Conservation (phyloP, 2,329 filamentous ascomycete genomes). For the Blastomyces percursus region DNA sequence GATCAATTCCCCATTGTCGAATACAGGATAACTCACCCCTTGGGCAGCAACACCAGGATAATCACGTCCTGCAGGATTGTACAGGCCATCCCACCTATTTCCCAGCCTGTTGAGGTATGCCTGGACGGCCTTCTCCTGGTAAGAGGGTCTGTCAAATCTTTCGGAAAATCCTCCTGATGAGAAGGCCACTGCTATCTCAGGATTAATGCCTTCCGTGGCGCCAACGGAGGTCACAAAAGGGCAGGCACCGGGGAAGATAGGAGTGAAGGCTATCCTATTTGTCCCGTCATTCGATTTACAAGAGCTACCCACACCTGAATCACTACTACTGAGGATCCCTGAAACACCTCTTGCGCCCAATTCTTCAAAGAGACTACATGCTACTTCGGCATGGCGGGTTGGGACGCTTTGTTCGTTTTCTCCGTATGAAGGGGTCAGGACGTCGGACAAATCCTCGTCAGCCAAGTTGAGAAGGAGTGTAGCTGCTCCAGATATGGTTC, state of each 20-base stretch:
- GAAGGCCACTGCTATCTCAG: conserved; percentile 40
- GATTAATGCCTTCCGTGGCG: conserved; percentile 43
- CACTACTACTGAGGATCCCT: conserved; percentile 55
- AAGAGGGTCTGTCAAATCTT: conserved; percentile 38
- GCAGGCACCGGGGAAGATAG: conserved; percentile 47
- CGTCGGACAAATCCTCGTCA: conserved; percentile 47
- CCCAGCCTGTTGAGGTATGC: conserved; percentile 34
- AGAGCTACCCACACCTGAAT: conserved; percentile 47
- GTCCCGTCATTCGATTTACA: conserved; percentile 48
- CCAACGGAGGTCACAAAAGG: conserved; percentile 55
- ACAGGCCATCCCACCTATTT: conserved; percentile 36
- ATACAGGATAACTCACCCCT: conserved; percentile 32
- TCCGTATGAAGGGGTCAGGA: conserved; percentile 60
- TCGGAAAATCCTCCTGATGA: conserved; percentile 42
- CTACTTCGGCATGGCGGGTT: conserved; percentile 46
- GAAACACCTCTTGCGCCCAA: conserved; percentile 56
- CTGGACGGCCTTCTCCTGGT: conserved; percentile 37
- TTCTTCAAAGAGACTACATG: conserved; percentile 53
- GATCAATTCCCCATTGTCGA: conserved; percentile 27
- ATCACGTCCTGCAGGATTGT: conserved; percentile 44
- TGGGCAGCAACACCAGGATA: conserved; percentile 55
- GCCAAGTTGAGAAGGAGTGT: conserved; percentile 45
- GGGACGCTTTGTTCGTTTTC: conserved; percentile 56
- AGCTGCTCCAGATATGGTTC: conserved; percentile 59
- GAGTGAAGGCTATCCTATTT: conserved; percentile 41